These are phyloP conservation scores for Coccomyxa sp. DNA, from an alignment of 139 green algal genomes.

Conservation along the genomic window DNA sequence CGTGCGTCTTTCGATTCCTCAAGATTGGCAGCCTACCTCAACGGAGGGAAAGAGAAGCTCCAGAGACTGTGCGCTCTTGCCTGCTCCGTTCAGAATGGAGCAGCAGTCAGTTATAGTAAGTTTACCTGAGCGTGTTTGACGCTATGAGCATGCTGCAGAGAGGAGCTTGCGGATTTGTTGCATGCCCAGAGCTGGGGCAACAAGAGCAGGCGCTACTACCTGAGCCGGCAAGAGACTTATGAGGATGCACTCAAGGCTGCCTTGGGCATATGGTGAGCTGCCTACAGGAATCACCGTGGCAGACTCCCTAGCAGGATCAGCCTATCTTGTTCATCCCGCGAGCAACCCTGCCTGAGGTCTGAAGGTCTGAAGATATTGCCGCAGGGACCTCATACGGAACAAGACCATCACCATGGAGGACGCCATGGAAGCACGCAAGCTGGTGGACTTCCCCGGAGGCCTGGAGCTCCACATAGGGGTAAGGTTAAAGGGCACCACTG, in stretches of 20 bases:
- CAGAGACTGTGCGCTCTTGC: constrained; percentile 46
- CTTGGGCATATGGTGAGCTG: constrained; percentile 70
- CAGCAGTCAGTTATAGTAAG: background rate
- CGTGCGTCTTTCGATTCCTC: constrained; percentile 59
- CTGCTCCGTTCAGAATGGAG: background rate
- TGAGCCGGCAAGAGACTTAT: constrained; percentile 79
- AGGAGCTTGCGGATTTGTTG: constrained; percentile 55
- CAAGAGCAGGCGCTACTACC: constrained; percentile 77
- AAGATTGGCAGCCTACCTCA: constrained; percentile 60
- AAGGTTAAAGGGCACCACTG: too few species aligned
- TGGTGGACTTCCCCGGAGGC: constrained; percentile 78
- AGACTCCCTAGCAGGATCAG: background rate
- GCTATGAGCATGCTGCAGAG: constrained; percentile 26
- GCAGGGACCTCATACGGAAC: constrained; percentile 68
- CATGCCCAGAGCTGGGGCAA: constrained; percentile 59
- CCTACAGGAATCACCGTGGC: background rate
- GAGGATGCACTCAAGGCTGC: constrained; percentile 58
- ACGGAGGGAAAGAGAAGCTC: constrained; percentile 65
- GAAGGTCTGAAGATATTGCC: background rate
- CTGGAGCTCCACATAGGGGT: constrained; percentile 92
- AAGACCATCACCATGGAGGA: constrained; percentile 72
- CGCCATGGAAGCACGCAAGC: constrained; percentile 58
- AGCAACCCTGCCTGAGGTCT: too few species aligned
- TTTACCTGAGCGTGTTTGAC: background rate
- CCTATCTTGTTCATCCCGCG: background rate